phyloP scores from a whole-genome alignment of 1,284 basidiomycete species.

The Cutaneotrichosporon sp. region DNA sequence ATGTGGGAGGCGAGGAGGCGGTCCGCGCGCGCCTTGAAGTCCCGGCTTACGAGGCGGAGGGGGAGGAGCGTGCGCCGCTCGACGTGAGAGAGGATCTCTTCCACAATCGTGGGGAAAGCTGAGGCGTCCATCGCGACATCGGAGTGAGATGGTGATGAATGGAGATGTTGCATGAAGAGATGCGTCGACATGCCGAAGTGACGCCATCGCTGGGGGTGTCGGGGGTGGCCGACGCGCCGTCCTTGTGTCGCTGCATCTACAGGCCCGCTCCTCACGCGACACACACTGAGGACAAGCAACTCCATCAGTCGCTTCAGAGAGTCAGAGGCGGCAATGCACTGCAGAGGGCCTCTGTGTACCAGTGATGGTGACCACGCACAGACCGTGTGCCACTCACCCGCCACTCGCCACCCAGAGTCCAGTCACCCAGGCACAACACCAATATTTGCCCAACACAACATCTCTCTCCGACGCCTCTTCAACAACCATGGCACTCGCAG shows the following conservation, averaged over 20 bases:
- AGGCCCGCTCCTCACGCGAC: no score
- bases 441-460: neutral
- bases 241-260: no score
- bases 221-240: no score
- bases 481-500: neutral
- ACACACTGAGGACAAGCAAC: no score
- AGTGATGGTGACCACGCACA: no score
- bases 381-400: no score
- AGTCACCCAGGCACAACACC: neutral
- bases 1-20: neutral
- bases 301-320: no score
- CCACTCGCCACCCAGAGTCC: neutral
- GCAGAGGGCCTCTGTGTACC: no score
- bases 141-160: neutral
- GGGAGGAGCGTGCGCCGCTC: neutral
- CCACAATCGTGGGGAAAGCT: neutral
- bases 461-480: no score
- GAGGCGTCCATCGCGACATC: neutral
- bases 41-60: neutral
- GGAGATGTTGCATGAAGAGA: neutral
- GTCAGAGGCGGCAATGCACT: no score
- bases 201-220: no score
- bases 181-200: no score
- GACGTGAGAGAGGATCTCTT: neutral
- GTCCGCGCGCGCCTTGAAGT: neutral